phyloP scores from a whole-genome alignment of 768 basidiomycete genomes.

The Leccinum longicurvipes region DNA sequence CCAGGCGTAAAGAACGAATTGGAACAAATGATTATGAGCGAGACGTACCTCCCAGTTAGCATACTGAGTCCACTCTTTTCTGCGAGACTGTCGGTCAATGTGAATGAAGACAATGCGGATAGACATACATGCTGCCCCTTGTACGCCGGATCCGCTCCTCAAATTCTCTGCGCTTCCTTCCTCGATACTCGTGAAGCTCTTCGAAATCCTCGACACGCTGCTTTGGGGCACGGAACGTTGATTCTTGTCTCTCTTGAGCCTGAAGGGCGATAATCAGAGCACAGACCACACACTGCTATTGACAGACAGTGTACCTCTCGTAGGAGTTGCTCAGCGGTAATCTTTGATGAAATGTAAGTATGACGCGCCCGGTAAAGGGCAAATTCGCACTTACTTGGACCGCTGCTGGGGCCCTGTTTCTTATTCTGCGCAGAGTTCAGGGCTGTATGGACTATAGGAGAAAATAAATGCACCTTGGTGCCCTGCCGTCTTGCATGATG shows the following conservation, averaged over 20 bases:
- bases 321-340: slow-evolving; percentile 96
- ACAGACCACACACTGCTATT: not conserved
- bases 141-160: slow-evolving; percentile 84
- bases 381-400: slow-evolving; percentile 61
- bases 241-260: slow-evolving; percentile 98
- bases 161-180: slow-evolving; percentile 89
- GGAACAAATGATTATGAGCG: not conserved
- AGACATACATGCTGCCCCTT: slow-evolving; percentile 70
- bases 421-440: slow-evolving; percentile 55
- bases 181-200: slow-evolving; percentile 84
- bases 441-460: not conserved
- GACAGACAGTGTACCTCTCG: slow-evolving; percentile 62
- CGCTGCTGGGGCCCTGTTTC: slow-evolving; percentile 94
- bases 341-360: slow-evolving; percentile 46
- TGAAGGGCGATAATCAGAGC: slow-evolving; percentile 28
- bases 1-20: slow-evolving; percentile 2
- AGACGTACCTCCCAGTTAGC: slow-evolving; percentile 76
- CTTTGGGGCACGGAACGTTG: slow-evolving; percentile 85
- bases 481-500: slow-evolving; percentile 76
- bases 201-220: slow-evolving; percentile 98
- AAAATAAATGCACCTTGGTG: slow-evolving; percentile 55
- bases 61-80: slow-evolving; percentile 86
- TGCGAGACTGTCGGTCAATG: slow-evolving; percentile 25
- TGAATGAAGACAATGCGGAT: not conserved
- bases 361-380: not conserved